Evolutionary conservation across 1,284 basidiomycete species (phyloP).

Genomic region (Marasmius oreades): DNA sequence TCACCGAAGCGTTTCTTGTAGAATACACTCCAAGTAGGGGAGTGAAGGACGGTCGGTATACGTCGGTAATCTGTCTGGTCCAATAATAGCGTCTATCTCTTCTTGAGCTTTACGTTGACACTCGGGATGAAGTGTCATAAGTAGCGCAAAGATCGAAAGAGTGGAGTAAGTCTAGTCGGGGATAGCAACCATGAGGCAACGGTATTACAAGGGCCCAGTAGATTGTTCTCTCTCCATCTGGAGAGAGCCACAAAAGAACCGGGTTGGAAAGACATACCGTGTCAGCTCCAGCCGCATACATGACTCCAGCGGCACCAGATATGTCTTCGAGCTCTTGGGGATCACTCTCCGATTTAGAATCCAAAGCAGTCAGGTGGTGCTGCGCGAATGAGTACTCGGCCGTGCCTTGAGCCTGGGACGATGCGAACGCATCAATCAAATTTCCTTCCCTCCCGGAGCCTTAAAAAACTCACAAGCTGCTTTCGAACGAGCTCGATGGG

Average conservation of each 20-base stretch:
- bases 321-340: neutral
- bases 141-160: neutral
- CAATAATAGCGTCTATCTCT: slow-evolving; percentile 7
- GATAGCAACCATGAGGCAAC: neutral
- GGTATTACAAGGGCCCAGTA: too few relatives aligned
- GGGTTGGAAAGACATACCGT: neutral
- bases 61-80: slow-evolving; percentile 1
- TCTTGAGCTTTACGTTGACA: slow-evolving; percentile 6
- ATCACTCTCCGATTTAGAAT: neutral
- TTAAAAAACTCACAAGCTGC: slow-evolving; percentile 16
- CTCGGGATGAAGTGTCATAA: slow-evolving; percentile 7
- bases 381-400: neutral
- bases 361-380: neutral
- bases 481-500: slow-evolving; percentile 13
- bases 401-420: neutral
- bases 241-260: neutral
- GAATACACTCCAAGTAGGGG: slow-evolving; percentile 9
- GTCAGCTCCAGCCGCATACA: neutral
- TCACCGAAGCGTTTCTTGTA: slow-evolving; percentile 9
- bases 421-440: neutral
- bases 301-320: neutral
- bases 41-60: slow-evolving; percentile 4
- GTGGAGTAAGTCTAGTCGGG: neutral
- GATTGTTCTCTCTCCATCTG: too few relatives aligned
- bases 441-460: too few relatives aligned